Evolutionary conservation across 495 filamentous ascomycete genomes (phyloP).

Genomic region (Astrothelium subdiscretum): DNA sequence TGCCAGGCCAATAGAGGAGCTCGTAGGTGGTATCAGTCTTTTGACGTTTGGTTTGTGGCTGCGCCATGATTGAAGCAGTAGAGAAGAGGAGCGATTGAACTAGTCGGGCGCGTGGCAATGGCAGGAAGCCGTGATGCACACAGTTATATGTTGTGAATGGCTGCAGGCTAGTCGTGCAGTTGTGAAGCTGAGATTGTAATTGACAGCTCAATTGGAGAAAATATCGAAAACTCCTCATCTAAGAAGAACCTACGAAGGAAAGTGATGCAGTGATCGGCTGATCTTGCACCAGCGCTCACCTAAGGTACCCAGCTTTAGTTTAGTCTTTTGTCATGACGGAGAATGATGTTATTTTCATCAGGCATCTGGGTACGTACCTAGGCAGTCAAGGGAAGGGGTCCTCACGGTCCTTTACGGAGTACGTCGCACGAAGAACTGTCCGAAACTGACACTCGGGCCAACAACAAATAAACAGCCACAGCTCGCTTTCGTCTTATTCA

Average conservation of each 20-base stretch:
- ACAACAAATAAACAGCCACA: no score
- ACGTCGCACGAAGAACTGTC: no score
- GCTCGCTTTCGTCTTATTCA: no score
- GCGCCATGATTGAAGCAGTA: neutral
- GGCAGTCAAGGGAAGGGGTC: no score
- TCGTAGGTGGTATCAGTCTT: constrained; percentile 27
- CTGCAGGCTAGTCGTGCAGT: neutral
- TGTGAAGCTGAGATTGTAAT: neutral
- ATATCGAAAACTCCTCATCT: neutral
- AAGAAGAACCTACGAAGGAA: neutral
- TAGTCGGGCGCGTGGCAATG: neutral
- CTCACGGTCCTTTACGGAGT: no score
- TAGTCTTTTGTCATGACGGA: neutral
- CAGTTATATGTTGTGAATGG: neutral
- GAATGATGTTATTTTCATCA: neutral
- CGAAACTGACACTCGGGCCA: no score
- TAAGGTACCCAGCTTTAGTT: no score
- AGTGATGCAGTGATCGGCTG: neutral
- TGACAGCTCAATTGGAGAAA: neutral
- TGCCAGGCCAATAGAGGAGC: constrained; percentile 51
- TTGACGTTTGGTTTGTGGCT: constrained; percentile 12
- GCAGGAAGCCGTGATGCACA: neutral
- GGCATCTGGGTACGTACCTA: no score
- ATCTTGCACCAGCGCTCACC: no score
- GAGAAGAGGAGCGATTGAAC: constrained; percentile 3